These are phyloP conservation scores for Zizania latifolia DNA, from an alignment of 176 grass and related monocot genomes.

Conservation along the genomic window DNA sequence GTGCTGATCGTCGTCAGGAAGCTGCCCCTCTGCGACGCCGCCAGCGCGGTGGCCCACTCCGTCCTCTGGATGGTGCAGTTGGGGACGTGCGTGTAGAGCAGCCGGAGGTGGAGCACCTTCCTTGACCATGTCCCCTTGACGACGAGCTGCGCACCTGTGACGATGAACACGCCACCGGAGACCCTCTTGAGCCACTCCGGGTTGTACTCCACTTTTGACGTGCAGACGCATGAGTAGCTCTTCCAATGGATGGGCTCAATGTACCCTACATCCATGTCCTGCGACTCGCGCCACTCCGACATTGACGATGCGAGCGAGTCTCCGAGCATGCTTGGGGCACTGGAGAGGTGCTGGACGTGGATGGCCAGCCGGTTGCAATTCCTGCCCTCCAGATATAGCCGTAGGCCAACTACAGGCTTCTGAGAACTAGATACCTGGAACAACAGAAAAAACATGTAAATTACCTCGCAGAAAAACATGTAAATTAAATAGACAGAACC, in stretches of 20 bases:
- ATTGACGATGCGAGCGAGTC: conserved; percentile 27
- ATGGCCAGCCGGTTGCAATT: conserved; percentile 93
- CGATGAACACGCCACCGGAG: conserved; percentile 68
- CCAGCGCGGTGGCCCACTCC: conserved; percentile 63
- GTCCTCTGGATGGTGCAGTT: conserved; percentile 66
- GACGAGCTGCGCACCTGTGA: conserved; percentile 84
- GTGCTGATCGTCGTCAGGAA: conserved; percentile 86
- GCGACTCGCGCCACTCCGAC: conserved; percentile 70
- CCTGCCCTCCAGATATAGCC: conserved; percentile 81
- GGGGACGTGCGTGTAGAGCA: conserved; percentile 69
- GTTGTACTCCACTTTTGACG: conserved; percentile 49
- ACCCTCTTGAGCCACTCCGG: conserved; percentile 60
- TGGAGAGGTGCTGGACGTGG: conserved; percentile 95
- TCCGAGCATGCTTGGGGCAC: conserved; percentile 84
- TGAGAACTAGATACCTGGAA: conserved; percentile 66
- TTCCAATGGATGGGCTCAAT: conserved; percentile 89
- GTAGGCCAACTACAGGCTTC: conserved; percentile 67
- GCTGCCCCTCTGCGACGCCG: conserved; percentile 79
- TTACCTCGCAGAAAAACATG: neutral
- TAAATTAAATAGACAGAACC: conserved; percentile 12
- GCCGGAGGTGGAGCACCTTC: conserved; percentile 77
- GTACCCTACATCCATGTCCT: conserved; percentile 57
- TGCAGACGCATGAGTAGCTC: conserved; percentile 75
- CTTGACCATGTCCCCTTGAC: conserved; percentile 81
- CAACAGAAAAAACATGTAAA: conserved; percentile 2